Percentiles rank a stretch among this genome's conserved stretches.
Conservation (phyloP, 106 monocot genomes). For the Allium sativum region DNA sequence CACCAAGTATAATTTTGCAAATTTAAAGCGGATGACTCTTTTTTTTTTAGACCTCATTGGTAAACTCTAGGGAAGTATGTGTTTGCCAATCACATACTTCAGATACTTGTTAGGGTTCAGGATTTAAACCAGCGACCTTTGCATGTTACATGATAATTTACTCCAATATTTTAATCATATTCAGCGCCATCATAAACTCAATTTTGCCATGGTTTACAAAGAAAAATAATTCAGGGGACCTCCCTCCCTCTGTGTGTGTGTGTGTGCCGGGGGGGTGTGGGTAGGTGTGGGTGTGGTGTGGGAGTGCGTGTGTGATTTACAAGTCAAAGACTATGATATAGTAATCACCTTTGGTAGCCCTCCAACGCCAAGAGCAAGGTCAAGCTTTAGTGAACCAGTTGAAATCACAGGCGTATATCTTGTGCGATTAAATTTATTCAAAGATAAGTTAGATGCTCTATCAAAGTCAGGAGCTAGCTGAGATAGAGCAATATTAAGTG, state of each 20-base stretch:
- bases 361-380: constrained; percentile 80
- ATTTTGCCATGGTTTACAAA: too few species aligned
- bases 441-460: constrained; percentile 64
- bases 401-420: constrained; percentile 44
- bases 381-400: constrained; percentile 86
- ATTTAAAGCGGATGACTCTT: neutral
- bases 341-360: constrained; percentile 76
- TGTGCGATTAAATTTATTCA: constrained; percentile 45
- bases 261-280: too few species aligned
- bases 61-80: neutral
- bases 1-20: constrained; percentile 14
- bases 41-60: neutral
- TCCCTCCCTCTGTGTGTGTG: too few species aligned
- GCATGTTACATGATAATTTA: too few species aligned
- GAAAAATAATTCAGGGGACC: too few species aligned
- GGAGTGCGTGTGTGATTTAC: too few species aligned
- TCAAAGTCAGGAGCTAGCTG: constrained; percentile 74
- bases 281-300: too few species aligned
- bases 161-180: too few species aligned
- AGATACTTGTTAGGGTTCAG: neutral
- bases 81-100: neutral
- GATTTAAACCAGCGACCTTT: too few species aligned
- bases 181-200: too few species aligned
- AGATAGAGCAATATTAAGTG: constrained; percentile 60
- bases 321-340: neutral